These are phyloP conservation scores for Ogataea kodamae DNA, from an alignment of 805 yeast species.

Conservation along the genomic window DNA sequence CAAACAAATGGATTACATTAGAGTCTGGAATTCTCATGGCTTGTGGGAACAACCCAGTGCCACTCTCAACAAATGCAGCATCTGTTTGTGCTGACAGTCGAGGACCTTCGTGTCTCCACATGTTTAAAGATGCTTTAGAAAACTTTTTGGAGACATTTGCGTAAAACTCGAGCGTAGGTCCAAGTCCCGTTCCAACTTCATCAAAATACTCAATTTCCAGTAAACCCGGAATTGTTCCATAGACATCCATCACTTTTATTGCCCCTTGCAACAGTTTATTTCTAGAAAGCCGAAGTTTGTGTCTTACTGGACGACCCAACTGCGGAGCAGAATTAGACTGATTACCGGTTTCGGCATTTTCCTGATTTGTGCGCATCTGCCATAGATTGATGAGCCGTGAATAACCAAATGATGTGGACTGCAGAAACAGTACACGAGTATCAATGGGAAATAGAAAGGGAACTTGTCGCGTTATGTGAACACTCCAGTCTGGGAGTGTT, in stretches of 20 bases:
- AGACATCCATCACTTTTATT: slow-evolving; percentile 66
- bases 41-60: slow-evolving; percentile 68
- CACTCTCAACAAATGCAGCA: slow-evolving; percentile 18
- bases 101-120: slow-evolving; percentile 62
- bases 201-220: slow-evolving; percentile 84
- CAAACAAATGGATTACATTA: slow-evolving; percentile 51
- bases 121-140: slow-evolving; percentile 45
- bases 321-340: slow-evolving; percentile 31
- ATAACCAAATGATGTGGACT: slow-evolving; percentile 87
- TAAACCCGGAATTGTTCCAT: slow-evolving; percentile 76
- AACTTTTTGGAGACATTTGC: slow-evolving; percentile 77
- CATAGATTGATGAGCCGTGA: slow-evolving; percentile 77
- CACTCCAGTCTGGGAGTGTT: slow-evolving; percentile 80
- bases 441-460: slow-evolving; percentile 86
- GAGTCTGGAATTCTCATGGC: slow-evolving; percentile 40
- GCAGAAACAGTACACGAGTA: slow-evolving; percentile 71
- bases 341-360: slow-evolving; percentile 27
- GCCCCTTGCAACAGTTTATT: slow-evolving; percentile 71
- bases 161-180: slow-evolving; percentile 93
- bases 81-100: slow-evolving; percentile 5
- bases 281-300: slow-evolving; percentile 76
- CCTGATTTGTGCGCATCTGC: slow-evolving; percentile 51
- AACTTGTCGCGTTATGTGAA: slow-evolving; percentile 64
- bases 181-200: slow-evolving; percentile 95
- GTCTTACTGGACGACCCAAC: slow-evolving; percentile 73